These are phyloP conservation scores for Zygoascus ofunaensis DNA, from an alignment of 805 yeast genomes.

Conservation along the genomic window DNA sequence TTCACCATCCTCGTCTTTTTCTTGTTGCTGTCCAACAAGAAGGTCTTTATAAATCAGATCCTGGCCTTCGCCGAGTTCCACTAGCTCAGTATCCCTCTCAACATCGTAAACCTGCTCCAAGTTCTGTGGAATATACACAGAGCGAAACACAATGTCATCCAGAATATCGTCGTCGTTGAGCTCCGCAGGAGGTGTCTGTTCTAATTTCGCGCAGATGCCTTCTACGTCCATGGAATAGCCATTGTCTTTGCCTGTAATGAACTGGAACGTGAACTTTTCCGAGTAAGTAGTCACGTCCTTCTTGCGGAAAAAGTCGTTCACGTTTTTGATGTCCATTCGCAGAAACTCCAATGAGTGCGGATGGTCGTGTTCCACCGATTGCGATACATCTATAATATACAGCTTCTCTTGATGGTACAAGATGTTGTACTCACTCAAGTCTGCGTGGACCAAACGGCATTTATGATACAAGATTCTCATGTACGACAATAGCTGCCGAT, in stretches of 20 bases:
- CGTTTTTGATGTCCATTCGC: slow-evolving; percentile 95
- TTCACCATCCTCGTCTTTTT: slow-evolving; percentile 24
- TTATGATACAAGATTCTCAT: slow-evolving; percentile 82
- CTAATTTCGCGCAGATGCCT: slow-evolving; percentile 26
- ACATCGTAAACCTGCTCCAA: slow-evolving; percentile 37
- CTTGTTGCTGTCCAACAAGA: slow-evolving; percentile 23
- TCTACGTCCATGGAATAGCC: slow-evolving; percentile 14
- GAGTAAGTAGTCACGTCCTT: slow-evolving; percentile 69
- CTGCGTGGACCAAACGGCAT: slow-evolving; percentile 93
- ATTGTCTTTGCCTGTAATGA: slow-evolving; percentile 36
- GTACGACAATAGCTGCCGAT: slow-evolving; percentile 69
- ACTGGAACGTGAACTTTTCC: slow-evolving; percentile 73
- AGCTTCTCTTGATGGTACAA: slow-evolving; percentile 65
- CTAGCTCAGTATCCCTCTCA: slow-evolving; percentile 71
- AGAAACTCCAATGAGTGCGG: slow-evolving; percentile 92
- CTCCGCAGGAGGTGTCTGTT: slow-evolving; percentile 20
- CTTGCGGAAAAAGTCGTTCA: slow-evolving; percentile 75
- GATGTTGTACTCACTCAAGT: slow-evolving; percentile 89
- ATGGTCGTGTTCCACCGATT: slow-evolving; percentile 95
- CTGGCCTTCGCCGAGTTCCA: slow-evolving; percentile 70
- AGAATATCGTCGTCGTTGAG: slow-evolving; percentile 38
- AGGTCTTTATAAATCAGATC: slow-evolving; percentile 45
- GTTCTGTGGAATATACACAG: slow-evolving; percentile 70
- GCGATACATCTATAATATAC: slow-evolving; percentile 93
- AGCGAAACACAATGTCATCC: slow-evolving; percentile 83